Evolutionary conservation across 306 rosid species (phyloP).

Genomic region (Gleditsia sinensis): DNA sequence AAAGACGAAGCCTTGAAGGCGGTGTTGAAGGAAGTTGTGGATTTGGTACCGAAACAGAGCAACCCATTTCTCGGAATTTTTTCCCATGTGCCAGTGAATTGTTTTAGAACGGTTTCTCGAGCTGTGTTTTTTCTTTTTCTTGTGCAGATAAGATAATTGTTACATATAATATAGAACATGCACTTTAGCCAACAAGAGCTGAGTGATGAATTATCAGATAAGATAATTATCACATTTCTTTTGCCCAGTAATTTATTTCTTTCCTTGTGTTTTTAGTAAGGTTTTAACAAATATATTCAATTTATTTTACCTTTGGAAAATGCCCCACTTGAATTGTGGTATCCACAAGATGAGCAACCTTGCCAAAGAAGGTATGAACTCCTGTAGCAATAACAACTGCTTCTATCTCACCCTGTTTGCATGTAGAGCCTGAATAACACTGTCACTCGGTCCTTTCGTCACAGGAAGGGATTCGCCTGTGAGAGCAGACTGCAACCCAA

Average conservation of each 20-base stretch:
- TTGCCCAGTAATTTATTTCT: neutral
- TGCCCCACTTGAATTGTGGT: conserved; percentile 78
- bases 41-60: conserved; percentile 62
- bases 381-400: conserved; percentile 83
- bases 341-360: conserved; percentile 90
- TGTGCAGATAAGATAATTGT: no score
- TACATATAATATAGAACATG: no score
- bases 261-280: neutral
- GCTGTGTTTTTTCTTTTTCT: neutral
- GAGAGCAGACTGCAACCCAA: conserved; percentile 65
- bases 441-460: conserved; percentile 62
- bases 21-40: conserved; percentile 76
- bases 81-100: neutral
- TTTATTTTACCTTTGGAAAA: conserved; percentile 66
- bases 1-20: conserved; percentile 63
- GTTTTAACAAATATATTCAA: neutral
- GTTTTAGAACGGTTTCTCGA: neutral
- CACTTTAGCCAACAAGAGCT: no score
- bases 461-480: conserved; percentile 89
- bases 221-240: neutral
- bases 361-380: conserved; percentile 90
- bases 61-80: conserved; percentile 18
- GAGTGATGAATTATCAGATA: no score
- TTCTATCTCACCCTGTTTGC: conserved; percentile 90
- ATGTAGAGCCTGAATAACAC: conserved; percentile 86